These are phyloP conservation scores for Hericium rajendrae DNA, from an alignment of 768 basidiomycete genomes.

Conservation along the genomic window DNA sequence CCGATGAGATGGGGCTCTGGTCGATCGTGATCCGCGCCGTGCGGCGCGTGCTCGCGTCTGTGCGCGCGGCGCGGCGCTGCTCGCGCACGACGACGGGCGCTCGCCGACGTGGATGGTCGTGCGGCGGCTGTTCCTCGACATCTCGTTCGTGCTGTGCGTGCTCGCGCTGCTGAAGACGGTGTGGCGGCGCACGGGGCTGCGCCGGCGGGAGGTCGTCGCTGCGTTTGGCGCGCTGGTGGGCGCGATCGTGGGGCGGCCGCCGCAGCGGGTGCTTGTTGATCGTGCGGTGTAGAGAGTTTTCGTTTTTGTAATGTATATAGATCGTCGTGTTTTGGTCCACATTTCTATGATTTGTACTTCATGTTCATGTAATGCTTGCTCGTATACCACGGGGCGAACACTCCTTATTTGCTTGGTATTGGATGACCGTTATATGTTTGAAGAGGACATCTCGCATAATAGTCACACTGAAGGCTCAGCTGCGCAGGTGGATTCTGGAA, in stretches of 20 bases:
- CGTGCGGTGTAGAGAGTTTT: constrained; percentile 26
- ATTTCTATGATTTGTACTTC: background rate
- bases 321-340: too few relatives aligned
- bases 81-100: constrained; percentile 47
- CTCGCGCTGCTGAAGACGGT: constrained; percentile 45
- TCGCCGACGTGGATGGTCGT: constrained; percentile 62
- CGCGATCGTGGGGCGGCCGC: constrained; percentile 51
- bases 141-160: constrained; percentile 62
- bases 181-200: constrained; percentile 63
- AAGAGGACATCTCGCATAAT: too few relatives aligned
- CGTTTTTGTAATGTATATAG: too few relatives aligned
- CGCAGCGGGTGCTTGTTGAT: constrained; percentile 38
- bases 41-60: constrained; percentile 34
- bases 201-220: constrained; percentile 56
- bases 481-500: too few relatives aligned
- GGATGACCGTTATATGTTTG: too few relatives aligned
- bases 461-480: too few relatives aligned
- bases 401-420: too few relatives aligned
- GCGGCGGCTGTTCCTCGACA: constrained; percentile 66
- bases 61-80: constrained; percentile 48
- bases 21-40: constrained; percentile 60
- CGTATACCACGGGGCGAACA: background rate
- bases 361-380: background rate
- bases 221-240: constrained; percentile 63
- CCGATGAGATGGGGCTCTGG: constrained; percentile 75